These are phyloP conservation scores for Cardamine resedifolia DNA, from an alignment of 345 rosid genomes.

Conservation along the genomic window DNA sequence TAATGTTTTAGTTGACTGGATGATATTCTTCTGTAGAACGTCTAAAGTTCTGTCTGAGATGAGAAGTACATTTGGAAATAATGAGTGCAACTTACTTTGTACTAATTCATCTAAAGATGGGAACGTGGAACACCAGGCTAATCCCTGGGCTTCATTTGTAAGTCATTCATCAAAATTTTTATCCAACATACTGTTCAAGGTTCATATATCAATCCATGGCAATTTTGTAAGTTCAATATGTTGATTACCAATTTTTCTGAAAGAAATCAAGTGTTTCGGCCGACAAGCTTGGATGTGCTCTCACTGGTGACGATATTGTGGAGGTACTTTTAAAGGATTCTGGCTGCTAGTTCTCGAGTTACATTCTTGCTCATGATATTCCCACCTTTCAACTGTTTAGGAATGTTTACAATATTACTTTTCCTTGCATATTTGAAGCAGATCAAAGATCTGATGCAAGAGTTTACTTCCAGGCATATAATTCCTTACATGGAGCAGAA, in stretches of 20 bases:
- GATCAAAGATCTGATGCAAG: slow-evolving; percentile 89
- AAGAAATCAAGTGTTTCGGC: slow-evolving; percentile 65
- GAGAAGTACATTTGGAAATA: slow-evolving; percentile 82
- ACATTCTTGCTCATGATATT: slow-evolving; percentile 26
- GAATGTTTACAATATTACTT: slow-evolving; percentile 24
- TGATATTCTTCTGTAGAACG: slow-evolving; percentile 60
- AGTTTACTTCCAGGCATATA: slow-evolving; percentile 80
- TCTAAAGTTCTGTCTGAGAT: slow-evolving; percentile 73
- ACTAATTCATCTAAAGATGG: slow-evolving; percentile 89
- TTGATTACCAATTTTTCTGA: slow-evolving; percentile 35
- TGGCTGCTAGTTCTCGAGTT: slow-evolving; percentile 20
- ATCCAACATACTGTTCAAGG: neutral
- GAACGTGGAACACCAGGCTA: slow-evolving; percentile 54
- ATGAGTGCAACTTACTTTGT: slow-evolving; percentile 76
- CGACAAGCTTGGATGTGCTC: slow-evolving; percentile 66
- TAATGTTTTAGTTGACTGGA: slow-evolving; percentile 20
- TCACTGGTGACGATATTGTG: slow-evolving; percentile 65
- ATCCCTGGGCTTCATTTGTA: slow-evolving; percentile 73
- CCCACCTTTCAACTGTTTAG: slow-evolving; percentile 18
- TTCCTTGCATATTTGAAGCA: slow-evolving; percentile 43
- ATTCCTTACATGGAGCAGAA: slow-evolving; percentile 98
- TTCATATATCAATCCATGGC: slow-evolving; percentile 11
- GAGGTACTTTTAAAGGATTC: slow-evolving; percentile 52
- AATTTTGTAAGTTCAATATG: slow-evolving; percentile 23
- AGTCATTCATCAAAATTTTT: slow-evolving; percentile 37